Evolutionary conservation across 495 filamentous ascomycete genomes (phyloP).

Genomic region (Neurospora hispaniola): DNA sequence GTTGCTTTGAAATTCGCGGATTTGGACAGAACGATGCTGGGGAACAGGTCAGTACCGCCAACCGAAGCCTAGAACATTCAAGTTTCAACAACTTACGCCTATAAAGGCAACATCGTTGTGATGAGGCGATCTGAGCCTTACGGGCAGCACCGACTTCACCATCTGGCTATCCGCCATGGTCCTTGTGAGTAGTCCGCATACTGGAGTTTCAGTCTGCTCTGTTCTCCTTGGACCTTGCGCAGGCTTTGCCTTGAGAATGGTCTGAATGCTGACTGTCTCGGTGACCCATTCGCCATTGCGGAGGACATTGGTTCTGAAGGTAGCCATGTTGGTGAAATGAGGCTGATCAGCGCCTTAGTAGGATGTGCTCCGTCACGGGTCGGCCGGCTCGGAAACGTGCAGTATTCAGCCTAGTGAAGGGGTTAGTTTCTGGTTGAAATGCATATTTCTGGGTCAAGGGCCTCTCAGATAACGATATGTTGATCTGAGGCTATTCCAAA

Average conservation of each 20-base stretch:
- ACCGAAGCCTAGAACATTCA: not conserved
- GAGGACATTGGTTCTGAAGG: slow-evolving; percentile 42
- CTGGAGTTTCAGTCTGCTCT: slow-evolving; percentile 31
- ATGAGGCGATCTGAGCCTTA: slow-evolving; percentile 53
- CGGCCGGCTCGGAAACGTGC: not conserved
- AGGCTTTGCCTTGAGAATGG: slow-evolving; percentile 24
- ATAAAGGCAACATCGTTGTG: slow-evolving; percentile 89
- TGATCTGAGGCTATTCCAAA: not conserved
- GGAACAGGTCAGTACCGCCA: slow-evolving; percentile 14
- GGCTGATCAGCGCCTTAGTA: not conserved
- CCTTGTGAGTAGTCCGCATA: slow-evolving; percentile 59
- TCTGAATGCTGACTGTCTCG: slow-evolving; percentile 34
- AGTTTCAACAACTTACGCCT: slow-evolving; percentile 41
- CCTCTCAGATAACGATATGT: not conserved
- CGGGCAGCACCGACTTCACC: slow-evolving; percentile 71
- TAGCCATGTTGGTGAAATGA: slow-evolving; percentile 12
- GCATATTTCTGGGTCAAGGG: not conserved
- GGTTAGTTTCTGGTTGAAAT: not conserved
- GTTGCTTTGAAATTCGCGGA: slow-evolving; percentile 55
- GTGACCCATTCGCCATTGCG: slow-evolving; percentile 52
- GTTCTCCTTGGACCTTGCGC: slow-evolving; percentile 14
- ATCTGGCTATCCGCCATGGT: slow-evolving; percentile 68
- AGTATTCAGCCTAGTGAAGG: not conserved
- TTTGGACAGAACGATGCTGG: slow-evolving; percentile 54
- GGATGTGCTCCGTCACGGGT: not conserved